Evolutionary conservation across 805 yeast species (phyloP).

Genomic region (Hermanozyma aechmeae): DNA sequence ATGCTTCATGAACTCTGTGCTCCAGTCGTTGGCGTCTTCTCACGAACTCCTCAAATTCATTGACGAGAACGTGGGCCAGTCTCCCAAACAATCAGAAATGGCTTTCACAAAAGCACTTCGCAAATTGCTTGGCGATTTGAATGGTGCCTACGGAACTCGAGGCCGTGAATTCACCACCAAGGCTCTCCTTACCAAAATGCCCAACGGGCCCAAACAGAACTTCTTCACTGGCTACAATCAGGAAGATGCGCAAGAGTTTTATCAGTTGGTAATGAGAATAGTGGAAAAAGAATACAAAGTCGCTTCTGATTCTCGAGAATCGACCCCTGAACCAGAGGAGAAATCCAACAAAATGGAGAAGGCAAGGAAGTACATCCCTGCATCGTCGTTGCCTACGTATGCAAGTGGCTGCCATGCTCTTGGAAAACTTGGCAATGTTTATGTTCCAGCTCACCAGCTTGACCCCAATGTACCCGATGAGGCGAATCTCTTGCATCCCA

Average conservation of each 20-base stretch:
- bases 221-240: constrained; percentile 80
- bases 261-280: constrained; percentile 65
- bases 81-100: constrained; percentile 15
- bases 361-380: constrained; percentile 12
- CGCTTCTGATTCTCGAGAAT: constrained; percentile 9
- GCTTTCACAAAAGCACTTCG: constrained; percentile 47
- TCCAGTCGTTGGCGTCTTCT: constrained; percentile 71
- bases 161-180: constrained; percentile 57
- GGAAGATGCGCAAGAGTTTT: constrained; percentile 95
- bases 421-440: constrained; percentile 56
- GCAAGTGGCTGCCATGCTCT: constrained; percentile 34
- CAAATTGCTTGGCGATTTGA: constrained; percentile 44
- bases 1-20: not conserved
- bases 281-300: constrained; percentile 48
- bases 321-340: constrained; percentile 15
- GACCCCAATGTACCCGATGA: constrained; percentile 54
- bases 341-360: constrained; percentile 5
- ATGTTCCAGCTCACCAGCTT: constrained; percentile 65
- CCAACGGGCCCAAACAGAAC: constrained; percentile 70
- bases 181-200: constrained; percentile 54
- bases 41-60: constrained; percentile 49
- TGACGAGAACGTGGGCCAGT: constrained; percentile 24
- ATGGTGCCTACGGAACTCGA: constrained; percentile 42
- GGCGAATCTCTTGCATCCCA: constrained; percentile 37
- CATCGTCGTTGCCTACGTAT: constrained; percentile 15